Evolutionary conservation across 2,329 filamentous ascomycete genomes (phyloP), one percentile per base, ranked within the genome.

Genomic region (Chrysoporthe deuterocubensis): DNA sequence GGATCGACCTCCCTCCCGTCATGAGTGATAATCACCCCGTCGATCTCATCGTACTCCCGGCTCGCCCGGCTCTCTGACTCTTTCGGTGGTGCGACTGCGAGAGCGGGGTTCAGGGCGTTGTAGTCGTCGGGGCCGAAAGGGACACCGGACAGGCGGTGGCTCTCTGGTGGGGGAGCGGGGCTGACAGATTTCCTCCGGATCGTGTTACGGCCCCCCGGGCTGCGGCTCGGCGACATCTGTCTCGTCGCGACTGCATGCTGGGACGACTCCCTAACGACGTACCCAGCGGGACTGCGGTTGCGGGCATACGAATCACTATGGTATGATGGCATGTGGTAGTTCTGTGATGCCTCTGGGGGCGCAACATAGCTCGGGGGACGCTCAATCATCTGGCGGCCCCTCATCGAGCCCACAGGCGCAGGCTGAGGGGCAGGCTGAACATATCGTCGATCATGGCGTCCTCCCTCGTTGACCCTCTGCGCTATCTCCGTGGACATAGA

Each of bases 61-160:
- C 74, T 75, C 5, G 74, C 73, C 32, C 48, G 26, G 32, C 26
- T 57, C 2, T 74, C 69, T 7, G 69, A 63, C 18, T 79, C 77
- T 43, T 75, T 76, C 34, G 75, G 68, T 34, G 75, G 78, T 34
- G 76, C 46, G n/a, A 77, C 76, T 40, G 81, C 78, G 18, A 84
- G 71, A 4, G 78, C 78, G 0, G 91, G 90, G 70, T 94, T 94
- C 71, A 93, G 83, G 0, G 87, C 84, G 73, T 93, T 89, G 74
- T 93, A 94, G 44, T 88, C 90, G 75, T 94, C 92, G 0, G 92
- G 92, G 0, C 89, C 87, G 73, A 93, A 95, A 0, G 91, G 91
- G 4, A 91, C 78, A 18, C 84, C 85, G 1, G 90, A 91, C 5
- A 87, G 73, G 62, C 85, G 81, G 67, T 87, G 83, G 59, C 81